phyloP scores from a whole-genome alignment of 163 green algal genomes.

The Scenedesmus sp. region DNA sequence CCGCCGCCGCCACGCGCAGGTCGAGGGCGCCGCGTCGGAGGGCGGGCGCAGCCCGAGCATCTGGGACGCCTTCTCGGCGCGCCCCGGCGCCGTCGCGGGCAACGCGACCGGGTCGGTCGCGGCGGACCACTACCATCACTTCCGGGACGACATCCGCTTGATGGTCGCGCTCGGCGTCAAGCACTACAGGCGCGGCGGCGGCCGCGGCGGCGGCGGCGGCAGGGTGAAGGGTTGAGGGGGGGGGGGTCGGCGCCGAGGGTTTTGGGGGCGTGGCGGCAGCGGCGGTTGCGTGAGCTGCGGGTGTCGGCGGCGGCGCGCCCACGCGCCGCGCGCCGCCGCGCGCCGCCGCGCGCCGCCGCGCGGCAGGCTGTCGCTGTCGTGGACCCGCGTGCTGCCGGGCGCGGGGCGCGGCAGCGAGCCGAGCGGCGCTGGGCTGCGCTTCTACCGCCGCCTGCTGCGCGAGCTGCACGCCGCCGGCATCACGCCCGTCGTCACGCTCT shows the following conservation, averaged over 20 bases:
- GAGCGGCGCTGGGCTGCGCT: constrained; percentile 60
- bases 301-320: neutral
- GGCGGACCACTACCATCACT: constrained; percentile 68
- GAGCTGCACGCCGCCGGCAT: constrained; percentile 64
- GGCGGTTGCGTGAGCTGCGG: neutral
- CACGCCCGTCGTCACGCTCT: constrained; percentile 65
- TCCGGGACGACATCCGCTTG: constrained; percentile 64
- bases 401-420: constrained; percentile 34
- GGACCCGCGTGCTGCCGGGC: constrained; percentile 66
- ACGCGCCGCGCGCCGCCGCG: neutral
- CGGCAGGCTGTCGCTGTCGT: constrained; percentile 71
- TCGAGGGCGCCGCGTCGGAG: constrained; percentile 44
- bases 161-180: constrained; percentile 69
- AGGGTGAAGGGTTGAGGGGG: too few species aligned
- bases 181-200: constrained; percentile 58
- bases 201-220: neutral
- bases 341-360: neutral
- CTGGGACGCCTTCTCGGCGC: constrained; percentile 45
- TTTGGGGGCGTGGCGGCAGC: neutral
- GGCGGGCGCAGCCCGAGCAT: constrained; percentile 37
- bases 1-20: constrained; percentile 16
- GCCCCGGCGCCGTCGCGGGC: constrained; percentile 29
- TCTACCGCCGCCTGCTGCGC: constrained; percentile 69
- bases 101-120: constrained; percentile 65
- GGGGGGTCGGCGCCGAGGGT: neutral